A percentile compares a stretch with the other conserved stretches of the same genome.
Conservation (phyloP, 768 basidiomycete genomes). For the Suillus luteus region DNA sequence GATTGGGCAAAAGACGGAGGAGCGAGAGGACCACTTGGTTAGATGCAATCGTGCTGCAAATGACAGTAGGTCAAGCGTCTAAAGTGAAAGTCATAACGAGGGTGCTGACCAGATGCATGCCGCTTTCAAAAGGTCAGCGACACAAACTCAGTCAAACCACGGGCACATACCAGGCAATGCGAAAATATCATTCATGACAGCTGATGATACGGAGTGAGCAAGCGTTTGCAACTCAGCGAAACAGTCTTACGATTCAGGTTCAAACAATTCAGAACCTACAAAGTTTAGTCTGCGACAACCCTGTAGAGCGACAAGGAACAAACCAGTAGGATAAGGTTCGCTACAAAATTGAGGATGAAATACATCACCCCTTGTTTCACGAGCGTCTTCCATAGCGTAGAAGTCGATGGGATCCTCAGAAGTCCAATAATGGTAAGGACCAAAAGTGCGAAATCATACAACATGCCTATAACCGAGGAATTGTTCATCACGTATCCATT, state of each 20-base stretch:
- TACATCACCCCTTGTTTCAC: conserved; percentile 1
- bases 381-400: conserved; percentile 2
- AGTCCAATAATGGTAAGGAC: background rate
- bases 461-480: background rate
- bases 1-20: background rate
- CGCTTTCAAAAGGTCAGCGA: background rate
- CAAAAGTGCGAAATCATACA: background rate
- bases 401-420: background rate
- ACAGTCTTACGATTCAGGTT: background rate
- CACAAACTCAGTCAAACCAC: background rate
- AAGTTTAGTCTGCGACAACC: background rate
- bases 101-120: conserved; percentile 5
- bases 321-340: background rate
- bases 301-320: background rate
- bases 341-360: background rate
- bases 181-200: background rate
- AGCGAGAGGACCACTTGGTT: background rate
- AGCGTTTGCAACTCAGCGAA: background rate
- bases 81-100: background rate
- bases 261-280: background rate
- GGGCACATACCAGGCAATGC: background rate
- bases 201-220: background rate
- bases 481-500: background rate
- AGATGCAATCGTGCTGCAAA: conserved; percentile 1
- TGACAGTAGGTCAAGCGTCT: background rate